These are phyloP conservation scores for Leccinum olivaceopallidum DNA, from an alignment of 768 basidiomycete genomes.

Conservation along the genomic window DNA sequence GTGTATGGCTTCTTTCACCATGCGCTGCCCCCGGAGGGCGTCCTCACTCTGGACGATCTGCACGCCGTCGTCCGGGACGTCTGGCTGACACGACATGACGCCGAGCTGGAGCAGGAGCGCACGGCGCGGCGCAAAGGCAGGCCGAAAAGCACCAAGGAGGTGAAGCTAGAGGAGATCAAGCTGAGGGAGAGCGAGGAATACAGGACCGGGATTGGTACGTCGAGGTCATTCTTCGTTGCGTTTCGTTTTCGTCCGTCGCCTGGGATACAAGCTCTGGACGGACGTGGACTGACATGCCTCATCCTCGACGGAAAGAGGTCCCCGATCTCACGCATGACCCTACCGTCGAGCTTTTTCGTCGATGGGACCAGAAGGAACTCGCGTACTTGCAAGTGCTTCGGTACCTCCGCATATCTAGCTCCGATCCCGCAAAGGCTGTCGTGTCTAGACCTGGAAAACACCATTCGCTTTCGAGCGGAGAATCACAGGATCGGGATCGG, in stretches of 20 bases:
- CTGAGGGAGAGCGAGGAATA: conserved; percentile 70
- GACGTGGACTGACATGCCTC: background rate
- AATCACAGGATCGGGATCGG: conserved; percentile 17
- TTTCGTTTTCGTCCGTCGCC: background rate
- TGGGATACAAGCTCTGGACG: background rate
- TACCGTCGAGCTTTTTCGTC: conserved; percentile 69
- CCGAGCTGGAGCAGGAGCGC: conserved; percentile 61
- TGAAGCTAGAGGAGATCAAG: conserved; percentile 69
- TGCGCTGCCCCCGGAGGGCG: conserved; percentile 59
- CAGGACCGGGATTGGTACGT: conserved; percentile 73
- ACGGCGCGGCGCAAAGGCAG: conserved; percentile 68
- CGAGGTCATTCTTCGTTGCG: conserved; percentile 20
- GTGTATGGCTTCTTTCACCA: conserved; percentile 77
- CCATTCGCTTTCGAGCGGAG: conserved; percentile 28
- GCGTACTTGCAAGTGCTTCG: conserved; percentile 71
- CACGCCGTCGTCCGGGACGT: conserved; percentile 63
- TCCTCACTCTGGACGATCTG: conserved; percentile 61
- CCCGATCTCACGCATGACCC: conserved; percentile 74
- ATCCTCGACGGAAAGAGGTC: conserved; percentile 51
- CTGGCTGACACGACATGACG: conserved; percentile 75
- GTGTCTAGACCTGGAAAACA: conserved; percentile 68
- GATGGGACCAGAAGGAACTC: conserved; percentile 77
- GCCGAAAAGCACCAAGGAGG: conserved; percentile 69
- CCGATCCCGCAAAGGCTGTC: conserved; percentile 44
- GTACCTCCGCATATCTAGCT: conserved; percentile 73